These are phyloP conservation scores for Mycena crocata DNA, from an alignment of 768 basidiomycete species.

Conservation along the genomic window DNA sequence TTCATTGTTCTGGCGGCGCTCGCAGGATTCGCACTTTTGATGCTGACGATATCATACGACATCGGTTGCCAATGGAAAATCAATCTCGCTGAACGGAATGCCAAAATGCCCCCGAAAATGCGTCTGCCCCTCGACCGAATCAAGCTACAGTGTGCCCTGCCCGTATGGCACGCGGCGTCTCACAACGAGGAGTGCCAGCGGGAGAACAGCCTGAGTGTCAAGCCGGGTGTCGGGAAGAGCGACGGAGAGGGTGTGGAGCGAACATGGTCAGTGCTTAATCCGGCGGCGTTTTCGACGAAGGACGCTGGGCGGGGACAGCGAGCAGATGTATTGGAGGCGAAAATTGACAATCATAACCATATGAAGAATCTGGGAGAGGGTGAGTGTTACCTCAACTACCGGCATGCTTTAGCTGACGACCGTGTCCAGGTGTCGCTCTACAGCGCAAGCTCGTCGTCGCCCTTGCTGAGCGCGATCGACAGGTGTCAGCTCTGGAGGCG, in stretches of 20 bases:
- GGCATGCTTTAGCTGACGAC: neutral
- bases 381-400: slow-evolving; percentile 15
- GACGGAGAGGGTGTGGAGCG: slow-evolving; percentile 34
- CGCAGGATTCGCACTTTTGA: neutral
- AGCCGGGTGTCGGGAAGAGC: slow-evolving; percentile 18
- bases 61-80: neutral
- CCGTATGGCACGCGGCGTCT: slow-evolving; percentile 25
- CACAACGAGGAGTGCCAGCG: slow-evolving; percentile 29
- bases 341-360: slow-evolving; percentile 34
- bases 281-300: slow-evolving; percentile 35
- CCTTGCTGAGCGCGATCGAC: neutral
- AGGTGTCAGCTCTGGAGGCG: neutral
- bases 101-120: neutral
- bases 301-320: slow-evolving; percentile 43
- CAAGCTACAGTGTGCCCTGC: slow-evolving; percentile 7
- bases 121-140: slow-evolving; percentile 7
- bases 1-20: neutral
- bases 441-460: slow-evolving; percentile 5
- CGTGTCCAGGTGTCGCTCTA: slow-evolving; percentile 1
- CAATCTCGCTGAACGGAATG: neutral
- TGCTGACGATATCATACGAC: slow-evolving; percentile 2
- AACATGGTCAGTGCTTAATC: slow-evolving; percentile 42
- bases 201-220: slow-evolving; percentile 22
- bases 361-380: slow-evolving; percentile 27
- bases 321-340: slow-evolving; percentile 40